phyloP scores from a whole-genome alignment of 345 rosid genomes.

The Durio zibethinus region DNA sequence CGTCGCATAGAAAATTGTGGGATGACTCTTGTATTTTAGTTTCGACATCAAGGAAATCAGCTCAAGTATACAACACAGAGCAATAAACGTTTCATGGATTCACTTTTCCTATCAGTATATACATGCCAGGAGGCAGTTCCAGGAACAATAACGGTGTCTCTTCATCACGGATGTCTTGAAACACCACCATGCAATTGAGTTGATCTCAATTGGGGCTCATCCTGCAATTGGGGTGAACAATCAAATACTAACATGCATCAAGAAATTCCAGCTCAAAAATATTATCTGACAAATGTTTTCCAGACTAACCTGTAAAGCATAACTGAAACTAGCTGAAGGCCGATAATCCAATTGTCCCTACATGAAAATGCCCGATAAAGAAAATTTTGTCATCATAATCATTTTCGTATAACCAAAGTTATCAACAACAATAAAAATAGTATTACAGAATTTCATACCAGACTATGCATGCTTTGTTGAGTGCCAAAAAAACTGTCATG shows the following conservation, averaged over 20 bases:
- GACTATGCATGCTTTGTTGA: constrained; percentile 52
- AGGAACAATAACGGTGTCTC: neutral
- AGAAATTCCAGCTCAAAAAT: neutral
- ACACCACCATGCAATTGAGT: constrained; percentile 48
- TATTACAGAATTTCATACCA: constrained; percentile 36
- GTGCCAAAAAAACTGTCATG: constrained; percentile 47
- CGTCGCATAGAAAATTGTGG: neutral
- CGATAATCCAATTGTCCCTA: constrained; percentile 62
- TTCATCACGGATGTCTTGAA: constrained; percentile 40
- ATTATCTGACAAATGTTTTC: neutral
- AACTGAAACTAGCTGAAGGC: constrained; percentile 48
- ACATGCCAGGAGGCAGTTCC: neutral
- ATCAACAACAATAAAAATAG: neutral
- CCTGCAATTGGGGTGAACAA: constrained; percentile 30
- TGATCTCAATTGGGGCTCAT: constrained; percentile 56
- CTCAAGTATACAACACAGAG: neutral
- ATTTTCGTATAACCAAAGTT: neutral
- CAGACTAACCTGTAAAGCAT: constrained; percentile 50
- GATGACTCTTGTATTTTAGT: neutral
- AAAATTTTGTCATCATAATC: neutral
- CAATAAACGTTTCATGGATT: neutral
- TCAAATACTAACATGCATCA: neutral
- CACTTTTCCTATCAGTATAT: neutral
- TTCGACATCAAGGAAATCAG: neutral
- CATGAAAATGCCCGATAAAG: neutral